These are phyloP conservation scores for Carpediemonas membranifera DNA, from an alignment of 78 protist genomes.

Conservation along the genomic window DNA sequence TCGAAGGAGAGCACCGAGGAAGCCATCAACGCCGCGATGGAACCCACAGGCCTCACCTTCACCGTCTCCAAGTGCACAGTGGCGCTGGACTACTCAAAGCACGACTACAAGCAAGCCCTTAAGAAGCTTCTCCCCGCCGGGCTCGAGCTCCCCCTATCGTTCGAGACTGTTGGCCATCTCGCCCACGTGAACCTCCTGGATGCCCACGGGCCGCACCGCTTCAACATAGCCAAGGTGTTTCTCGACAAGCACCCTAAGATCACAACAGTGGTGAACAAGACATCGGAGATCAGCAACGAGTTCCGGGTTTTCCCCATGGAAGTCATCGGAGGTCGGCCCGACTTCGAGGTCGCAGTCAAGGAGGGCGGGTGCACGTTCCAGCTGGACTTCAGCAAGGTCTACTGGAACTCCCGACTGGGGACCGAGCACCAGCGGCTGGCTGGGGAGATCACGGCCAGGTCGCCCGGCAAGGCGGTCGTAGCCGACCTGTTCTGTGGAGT, in stretches of 20 bases:
- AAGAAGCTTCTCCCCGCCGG: no score
- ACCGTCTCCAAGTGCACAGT: no score
- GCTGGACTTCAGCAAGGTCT: background rate
- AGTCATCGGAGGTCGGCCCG: background rate
- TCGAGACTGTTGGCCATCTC: background rate
- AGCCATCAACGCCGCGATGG: no score
- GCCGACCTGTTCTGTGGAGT: background rate
- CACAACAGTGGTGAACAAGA: background rate
- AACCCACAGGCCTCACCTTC: no score
- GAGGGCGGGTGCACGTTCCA: background rate
- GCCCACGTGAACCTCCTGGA: background rate
- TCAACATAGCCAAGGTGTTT: no score
- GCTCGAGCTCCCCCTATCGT: no score
- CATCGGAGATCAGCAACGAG: background rate
- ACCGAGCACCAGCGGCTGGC: background rate
- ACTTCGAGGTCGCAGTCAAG: background rate
- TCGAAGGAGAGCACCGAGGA: no score
- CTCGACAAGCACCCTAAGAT: background rate
- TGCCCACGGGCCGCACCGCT: no score
- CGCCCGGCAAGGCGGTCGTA: background rate
- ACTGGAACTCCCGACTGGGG: background rate
- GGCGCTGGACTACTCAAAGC: no score
- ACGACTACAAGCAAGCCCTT: no score
- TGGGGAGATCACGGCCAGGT: background rate
- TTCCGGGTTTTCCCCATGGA: background rate